Percentiles rank a stretch among this genome's conserved stretches.
phyloP scores from a whole-genome alignment of 1,284 basidiomycete genomes.

The Papiliotrema nemorosa region DNA sequence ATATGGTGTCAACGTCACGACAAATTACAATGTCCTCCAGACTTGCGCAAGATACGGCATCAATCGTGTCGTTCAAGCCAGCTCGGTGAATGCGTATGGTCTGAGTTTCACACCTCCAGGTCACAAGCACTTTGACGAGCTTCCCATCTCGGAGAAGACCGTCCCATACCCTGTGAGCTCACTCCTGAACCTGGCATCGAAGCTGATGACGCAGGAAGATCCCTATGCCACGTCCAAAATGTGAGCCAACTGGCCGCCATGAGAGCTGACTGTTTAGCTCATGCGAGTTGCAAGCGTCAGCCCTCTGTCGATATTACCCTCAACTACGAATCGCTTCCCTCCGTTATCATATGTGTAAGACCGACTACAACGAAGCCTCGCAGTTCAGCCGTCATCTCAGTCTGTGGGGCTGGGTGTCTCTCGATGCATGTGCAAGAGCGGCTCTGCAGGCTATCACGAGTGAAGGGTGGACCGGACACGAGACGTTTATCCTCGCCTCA shows the following conservation, averaged over 20 bases:
- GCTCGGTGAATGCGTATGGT: slow-evolving; percentile 40
- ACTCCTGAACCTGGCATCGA: neutral
- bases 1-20: slow-evolving; percentile 43
- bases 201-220: slow-evolving; percentile 5
- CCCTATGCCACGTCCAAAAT: neutral
- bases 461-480: slow-evolving; percentile 35
- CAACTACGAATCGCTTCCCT: slow-evolving; percentile 44
- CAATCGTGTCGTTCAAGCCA: slow-evolving; percentile 44
- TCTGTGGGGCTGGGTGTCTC: slow-evolving; percentile 41
- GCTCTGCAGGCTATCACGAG: slow-evolving; percentile 37
- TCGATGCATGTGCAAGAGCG: slow-evolving; percentile 31
- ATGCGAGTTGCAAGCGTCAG: slow-evolving; percentile 44
- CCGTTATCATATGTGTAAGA: slow-evolving; percentile 41
- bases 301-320: slow-evolving; percentile 34
- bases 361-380: slow-evolving; percentile 11
- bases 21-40: slow-evolving; percentile 38
- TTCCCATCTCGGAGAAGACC: slow-evolving; percentile 37
- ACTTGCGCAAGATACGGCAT: slow-evolving; percentile 40
- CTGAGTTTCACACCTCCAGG: slow-evolving; percentile 27
- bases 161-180: slow-evolving; percentile 26
- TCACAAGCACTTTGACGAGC: slow-evolving; percentile 22
- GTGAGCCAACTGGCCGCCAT: slow-evolving; percentile 1
- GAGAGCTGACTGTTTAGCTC: slow-evolving; percentile 13
- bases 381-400: slow-evolving; percentile 18
- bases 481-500: slow-evolving; percentile 44